phyloP scores from a whole-genome alignment of 257 asterid species.

The Eustoma russellianum region DNA sequence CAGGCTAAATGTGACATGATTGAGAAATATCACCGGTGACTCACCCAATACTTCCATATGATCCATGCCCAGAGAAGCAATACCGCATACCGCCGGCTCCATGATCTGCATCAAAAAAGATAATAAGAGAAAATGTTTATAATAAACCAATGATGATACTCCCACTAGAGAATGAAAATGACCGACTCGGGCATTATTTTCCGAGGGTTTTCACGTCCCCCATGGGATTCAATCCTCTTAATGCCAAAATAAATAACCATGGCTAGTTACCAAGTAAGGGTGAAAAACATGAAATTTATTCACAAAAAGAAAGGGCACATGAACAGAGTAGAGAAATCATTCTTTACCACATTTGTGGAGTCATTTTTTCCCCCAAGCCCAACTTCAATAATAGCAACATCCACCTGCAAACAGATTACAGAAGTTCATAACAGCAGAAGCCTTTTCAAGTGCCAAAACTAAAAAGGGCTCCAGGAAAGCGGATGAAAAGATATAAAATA shows the following conservation, averaged over 20 bases:
- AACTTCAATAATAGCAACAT: slow-evolving; percentile 89
- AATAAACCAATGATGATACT: background rate
- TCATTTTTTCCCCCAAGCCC: slow-evolving; percentile 90
- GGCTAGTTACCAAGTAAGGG: background rate
- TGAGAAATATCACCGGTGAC: slow-evolving; percentile 12
- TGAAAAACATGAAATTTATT: too few species aligned
- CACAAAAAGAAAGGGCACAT: background rate
- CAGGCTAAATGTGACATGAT: background rate
- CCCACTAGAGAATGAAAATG: background rate
- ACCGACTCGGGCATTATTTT: background rate
- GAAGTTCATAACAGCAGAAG: background rate
- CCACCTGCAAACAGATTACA: slow-evolving; percentile 49
- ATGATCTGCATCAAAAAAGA: slow-evolving; percentile 40
- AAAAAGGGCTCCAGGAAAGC: background rate
- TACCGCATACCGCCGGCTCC: slow-evolving; percentile 83
- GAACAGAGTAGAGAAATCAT: slow-evolving; percentile 6
- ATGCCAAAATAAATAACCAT: background rate
- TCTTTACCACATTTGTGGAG: slow-evolving; percentile 87
- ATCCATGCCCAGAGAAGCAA: slow-evolving; percentile 89
- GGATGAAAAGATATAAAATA: background rate
- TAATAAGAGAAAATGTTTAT: slow-evolving; percentile 1
- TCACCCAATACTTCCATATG: slow-evolving; percentile 85
- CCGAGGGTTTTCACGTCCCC: slow-evolving; percentile 1
- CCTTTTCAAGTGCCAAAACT: background rate
- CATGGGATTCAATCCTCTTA: background rate